Evolutionary conservation across 352 stramenopile genomes (phyloP), one percentile per base, ranked within the genome.

Genomic region (Phytophthora pluvialis): DNA sequence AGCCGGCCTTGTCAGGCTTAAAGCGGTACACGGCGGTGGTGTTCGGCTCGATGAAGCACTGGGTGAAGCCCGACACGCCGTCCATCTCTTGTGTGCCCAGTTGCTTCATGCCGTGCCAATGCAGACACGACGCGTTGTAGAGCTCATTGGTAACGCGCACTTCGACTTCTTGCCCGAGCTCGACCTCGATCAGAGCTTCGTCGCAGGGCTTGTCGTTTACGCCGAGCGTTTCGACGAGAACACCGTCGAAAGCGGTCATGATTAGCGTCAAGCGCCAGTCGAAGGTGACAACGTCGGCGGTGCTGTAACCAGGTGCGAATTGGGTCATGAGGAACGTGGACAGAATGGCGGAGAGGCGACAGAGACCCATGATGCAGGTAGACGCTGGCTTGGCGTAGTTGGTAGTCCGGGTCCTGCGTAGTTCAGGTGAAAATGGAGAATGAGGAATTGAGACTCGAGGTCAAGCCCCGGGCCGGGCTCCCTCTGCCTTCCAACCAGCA

Each of bases 61-160:
- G 71, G 5, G 71, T 76, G 49, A 79, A 40, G 13, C 63, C 61
- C 4, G 71, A 73, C 1, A 67, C 43, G 15, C 71, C 71, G 21
- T 79, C 71, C 71, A 75, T 78, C 60, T 71, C 60, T 50, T 68
- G 58, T 18, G 67, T 78, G 16, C 67, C 67, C 3, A 68, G 55
- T 9, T 78, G 60, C 36, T 58, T 57, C 10, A 79, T 46, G 12
- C 71, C 71, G 26, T 79, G 67, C 67, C 71, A 79, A 21, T 79
- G 71, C n/a, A 76, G 36, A 54, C 63, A 69, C n/a, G 64, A 59
- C 0, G 62, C 5, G 0, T 60, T 25, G 40, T 56, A 28, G 7
- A 68, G 46, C n/a, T 71, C 61, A 26, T 72, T 75, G 18, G 52
- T 68, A n/a, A 72, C 64, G 25, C 44, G 51, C 3, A 75, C 52